A percentile compares a stretch with the other conserved stretches of the same genome.
Conservation (phyloP, 179 eudicot species). For the Actinidia chinensis region DNA sequence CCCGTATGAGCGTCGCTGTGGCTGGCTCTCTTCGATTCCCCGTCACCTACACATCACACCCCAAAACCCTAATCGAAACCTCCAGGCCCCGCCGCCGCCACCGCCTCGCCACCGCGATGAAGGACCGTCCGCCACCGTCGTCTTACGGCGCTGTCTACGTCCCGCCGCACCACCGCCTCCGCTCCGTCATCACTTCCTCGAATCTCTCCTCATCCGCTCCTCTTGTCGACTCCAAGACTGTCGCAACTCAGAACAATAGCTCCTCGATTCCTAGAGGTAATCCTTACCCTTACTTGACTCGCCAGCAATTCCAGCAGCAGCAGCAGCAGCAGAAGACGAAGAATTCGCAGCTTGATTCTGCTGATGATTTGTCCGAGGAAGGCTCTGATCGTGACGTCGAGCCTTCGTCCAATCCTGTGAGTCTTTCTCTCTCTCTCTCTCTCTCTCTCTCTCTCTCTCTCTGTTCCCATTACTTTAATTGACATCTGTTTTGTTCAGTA, state of each 20-base stretch:
- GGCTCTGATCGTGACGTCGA: constrained; percentile 41
- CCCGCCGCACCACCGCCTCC: constrained; percentile 81
- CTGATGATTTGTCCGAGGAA: constrained; percentile 34
- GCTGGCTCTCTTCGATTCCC: constrained; percentile 23
- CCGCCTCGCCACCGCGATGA: constrained; percentile 31
- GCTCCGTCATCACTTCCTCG: constrained; percentile 45
- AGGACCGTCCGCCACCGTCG: constrained; percentile 49
- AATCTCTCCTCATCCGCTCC: constrained; percentile 28
- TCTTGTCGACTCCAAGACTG: constrained; percentile 13
- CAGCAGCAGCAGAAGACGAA: constrained; percentile 26
- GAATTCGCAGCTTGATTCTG: constrained; percentile 23
- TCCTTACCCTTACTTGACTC: constrained; percentile 29
- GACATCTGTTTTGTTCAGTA: not conserved
- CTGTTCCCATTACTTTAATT: not conserved
- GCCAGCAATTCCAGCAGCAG: constrained; percentile 28
- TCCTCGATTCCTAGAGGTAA: constrained; percentile 23
- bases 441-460: too few relatives aligned
- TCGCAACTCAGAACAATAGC: constrained; percentile 14
- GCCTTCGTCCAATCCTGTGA: constrained; percentile 40
- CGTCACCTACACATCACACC: constrained; percentile 4
- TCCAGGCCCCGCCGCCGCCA: constrained; percentile 6
- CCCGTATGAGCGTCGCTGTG: constrained; percentile 15
- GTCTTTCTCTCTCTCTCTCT: constrained; percentile 7
- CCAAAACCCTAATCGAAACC: constrained; percentile 33
- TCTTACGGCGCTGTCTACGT: constrained; percentile 51